Evolutionary conservation across 495 filamentous ascomycete species (phyloP).

Genomic region (Daldinia vernicosa): DNA sequence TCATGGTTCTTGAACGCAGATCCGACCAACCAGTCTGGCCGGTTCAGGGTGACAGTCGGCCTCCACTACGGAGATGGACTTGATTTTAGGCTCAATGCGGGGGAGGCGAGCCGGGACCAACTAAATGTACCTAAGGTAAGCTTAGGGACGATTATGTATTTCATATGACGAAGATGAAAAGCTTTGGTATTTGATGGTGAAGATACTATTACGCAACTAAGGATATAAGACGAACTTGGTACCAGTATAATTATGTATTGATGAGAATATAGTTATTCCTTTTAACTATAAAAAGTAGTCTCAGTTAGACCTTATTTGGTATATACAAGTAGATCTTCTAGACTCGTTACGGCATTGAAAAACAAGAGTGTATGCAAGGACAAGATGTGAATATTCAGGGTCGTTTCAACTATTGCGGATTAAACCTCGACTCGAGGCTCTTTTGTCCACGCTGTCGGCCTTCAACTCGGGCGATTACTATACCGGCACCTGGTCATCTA

Average conservation of each 20-base stretch:
- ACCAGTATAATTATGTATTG: background rate
- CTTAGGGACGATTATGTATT: conserved; percentile 4
- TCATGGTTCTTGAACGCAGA: conserved; percentile 20
- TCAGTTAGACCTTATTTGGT: background rate
- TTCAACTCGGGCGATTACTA: conserved; percentile 37
- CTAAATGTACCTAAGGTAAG: conserved; percentile 10
- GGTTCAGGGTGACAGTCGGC: conserved; percentile 21
- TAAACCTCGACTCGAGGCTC: conserved; percentile 13
- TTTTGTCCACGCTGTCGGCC: conserved; percentile 25
- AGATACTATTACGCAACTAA: background rate
- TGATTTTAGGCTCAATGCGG: conserved; percentile 49
- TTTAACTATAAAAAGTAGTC: background rate
- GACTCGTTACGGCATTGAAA: background rate
- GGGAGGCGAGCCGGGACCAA: conserved; percentile 31
- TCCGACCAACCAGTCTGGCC: conserved; percentile 36
- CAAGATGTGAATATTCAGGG: background rate
- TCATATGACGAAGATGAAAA: conserved; percentile 15
- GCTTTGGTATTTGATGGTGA: background rate
- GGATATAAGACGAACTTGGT: background rate
- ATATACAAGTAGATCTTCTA: background rate
- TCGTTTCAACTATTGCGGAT: conserved; percentile 16
- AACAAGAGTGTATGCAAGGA: background rate
- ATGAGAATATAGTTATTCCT: background rate
- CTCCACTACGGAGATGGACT: conserved; percentile 37
- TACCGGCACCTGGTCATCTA: conserved; percentile 26